Evolutionary conservation across 129 eudicot species (phyloP).

Genomic region (Lonicera japonica): DNA sequence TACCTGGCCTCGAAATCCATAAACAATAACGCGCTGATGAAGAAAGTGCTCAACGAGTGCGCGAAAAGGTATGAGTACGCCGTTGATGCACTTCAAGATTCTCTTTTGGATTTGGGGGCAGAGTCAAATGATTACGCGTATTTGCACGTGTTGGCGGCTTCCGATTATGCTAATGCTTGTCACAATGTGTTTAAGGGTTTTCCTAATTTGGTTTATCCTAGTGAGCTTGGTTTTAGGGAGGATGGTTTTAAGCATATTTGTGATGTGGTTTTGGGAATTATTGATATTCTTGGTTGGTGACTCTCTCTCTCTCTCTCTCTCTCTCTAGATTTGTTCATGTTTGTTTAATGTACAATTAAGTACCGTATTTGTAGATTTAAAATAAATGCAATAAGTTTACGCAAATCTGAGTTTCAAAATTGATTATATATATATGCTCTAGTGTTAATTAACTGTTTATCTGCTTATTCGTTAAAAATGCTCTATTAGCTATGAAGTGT

Average conservation of each 20-base stretch:
- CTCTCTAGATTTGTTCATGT: conserved; percentile 2
- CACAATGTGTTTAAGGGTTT: conserved; percentile 48
- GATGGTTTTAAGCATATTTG: conserved; percentile 75
- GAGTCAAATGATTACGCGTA: conserved; percentile 71
- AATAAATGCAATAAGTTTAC: too few species aligned
- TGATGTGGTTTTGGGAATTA: conserved; percentile 65
- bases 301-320: conserved; percentile 15
- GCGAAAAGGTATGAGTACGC: conserved; percentile 57
- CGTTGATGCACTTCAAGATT: conserved; percentile 39
- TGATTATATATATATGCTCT: too few species aligned
- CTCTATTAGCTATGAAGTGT: too few species aligned
- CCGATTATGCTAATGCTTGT: conserved; percentile 71
- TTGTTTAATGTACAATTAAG: too few species aligned
- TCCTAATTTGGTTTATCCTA: conserved; percentile 35
- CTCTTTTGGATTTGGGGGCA: conserved; percentile 38
- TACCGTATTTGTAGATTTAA: too few species aligned
- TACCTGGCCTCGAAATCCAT: conserved; percentile 38
- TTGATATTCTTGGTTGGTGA: conserved; percentile 43
- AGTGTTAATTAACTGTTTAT: too few species aligned
- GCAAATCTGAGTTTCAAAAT: too few species aligned
- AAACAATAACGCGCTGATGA: conserved; percentile 13
- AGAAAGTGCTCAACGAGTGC: conserved; percentile 45
- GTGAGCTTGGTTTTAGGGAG: conserved; percentile 31
- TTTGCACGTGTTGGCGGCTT: conserved; percentile 73
- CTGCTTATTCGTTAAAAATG: too few species aligned